Base-by-base conservation (phyloP, 306 rosid species). In the Sindora glabra region DNA sequence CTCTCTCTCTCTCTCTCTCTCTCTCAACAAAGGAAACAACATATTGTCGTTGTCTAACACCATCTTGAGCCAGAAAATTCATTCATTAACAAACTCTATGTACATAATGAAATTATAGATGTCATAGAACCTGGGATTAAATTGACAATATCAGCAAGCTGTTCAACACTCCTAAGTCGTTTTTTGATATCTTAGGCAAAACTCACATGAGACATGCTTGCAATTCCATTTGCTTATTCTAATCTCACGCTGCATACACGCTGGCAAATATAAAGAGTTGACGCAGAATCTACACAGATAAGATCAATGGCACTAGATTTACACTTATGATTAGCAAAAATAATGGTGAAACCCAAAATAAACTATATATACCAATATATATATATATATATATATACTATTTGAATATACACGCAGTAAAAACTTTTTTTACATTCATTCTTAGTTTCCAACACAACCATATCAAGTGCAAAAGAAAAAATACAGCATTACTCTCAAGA, bases 151-250 rank as follows among this genome's bases (percentile, higher is more conserved):
- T n/a, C n/a, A n/a, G n/a, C n/a, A n/a, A n/a, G n/a, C n/a, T n/a
- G n/a, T n/a, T n/a, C n/a, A n/a, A n/a, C n/a, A n/a, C n/a, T n/a
- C n/a, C n/a, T n/a, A n/a, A n/a, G n/a, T n/a, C 96, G 76, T 92
- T 92, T 73, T 95, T 96, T 36, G 99, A 92, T 96, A 92, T 92
- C 75, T 92, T 92, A 47, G 96, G 94, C 74, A 92, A 68, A 56
- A 96, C 99, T 77, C 96, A 89, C 99, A 92, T 92, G 56, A 92
- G 96, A 62, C 99, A 95, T 57, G 99, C 99, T 75, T 92, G 99
- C 82, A 92, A 65, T 72, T 96, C 99, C 89, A 92, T 92, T 80
- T 92, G 99, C 56, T 92, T 96, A 92, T 92, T 46, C 99, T 96
- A 59, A 92, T 92, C 89, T 92, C 99, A 62, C 96, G 94, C 98